Evolutionary conservation across 345 rosid genomes (phyloP), one percentile per base, ranked within the genome.

Genomic region (Triadica sebifera): DNA sequence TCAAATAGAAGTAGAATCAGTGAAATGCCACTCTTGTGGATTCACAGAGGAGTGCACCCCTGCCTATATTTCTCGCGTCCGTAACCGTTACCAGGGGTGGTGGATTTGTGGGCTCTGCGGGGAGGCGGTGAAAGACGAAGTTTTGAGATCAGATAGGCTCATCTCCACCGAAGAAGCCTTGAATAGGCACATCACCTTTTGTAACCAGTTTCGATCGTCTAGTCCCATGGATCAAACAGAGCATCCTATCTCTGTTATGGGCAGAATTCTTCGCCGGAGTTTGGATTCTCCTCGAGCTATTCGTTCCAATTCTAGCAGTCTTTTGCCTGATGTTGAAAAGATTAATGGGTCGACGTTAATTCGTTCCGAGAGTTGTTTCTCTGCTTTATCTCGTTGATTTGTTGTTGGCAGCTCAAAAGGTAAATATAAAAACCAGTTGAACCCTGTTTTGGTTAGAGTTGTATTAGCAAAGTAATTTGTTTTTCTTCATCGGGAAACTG

Each of bases 31-130:
- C 61, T 84, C 91, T 0, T 87, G 93, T 19, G 89, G 89, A 17
- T 86, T 89, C 81, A 81, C 85, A 0, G 93, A 89, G 75, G 93
- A 89, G 6, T 87, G 93, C 81, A 89, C 93, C 16, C 81, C 83
- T 15, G 77, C 84, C 0, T 87, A 87, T 49, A 87, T 87, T 63
- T 73, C 70, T 15, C 83, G 85, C 5, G 85, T 85, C 73, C 84
- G 88, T 6, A 88, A 83, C 3, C 82, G 86, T 22, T 81, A 84
- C 86, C 83, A 86, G 12, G 93, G 93, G 11, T 78, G 81, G 9
- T 87, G 93, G 93, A 39, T 89, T 13, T 87, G 93, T 41, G 93
- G 93, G 24, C 87, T 89, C 47, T 89, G 93, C 73, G 80, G 73
- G 2, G 89, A 89, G 76, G 93, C 91, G 0, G 89, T 89, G 47